Evolutionary conservation across 2,329 filamentous ascomycete genomes (phyloP).

Genomic region (Fusarium sp.): DNA sequence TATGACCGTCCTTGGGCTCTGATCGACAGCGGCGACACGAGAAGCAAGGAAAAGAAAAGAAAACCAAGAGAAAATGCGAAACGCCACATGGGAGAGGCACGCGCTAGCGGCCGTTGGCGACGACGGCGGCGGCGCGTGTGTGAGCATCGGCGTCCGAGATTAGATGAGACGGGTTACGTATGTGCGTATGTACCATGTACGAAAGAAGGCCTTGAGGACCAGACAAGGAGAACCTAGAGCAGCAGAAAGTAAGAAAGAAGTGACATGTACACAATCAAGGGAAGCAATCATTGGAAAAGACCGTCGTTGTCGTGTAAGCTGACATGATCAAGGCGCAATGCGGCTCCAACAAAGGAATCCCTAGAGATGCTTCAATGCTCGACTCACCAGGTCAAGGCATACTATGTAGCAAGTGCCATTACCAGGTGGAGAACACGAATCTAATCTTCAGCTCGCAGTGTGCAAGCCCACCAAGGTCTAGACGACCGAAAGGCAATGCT

Average conservation of each 20-base stretch:
- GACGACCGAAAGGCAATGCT: neutral
- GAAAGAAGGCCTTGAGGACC: slow-evolving; percentile 7
- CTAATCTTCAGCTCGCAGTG: slow-evolving; percentile 28
- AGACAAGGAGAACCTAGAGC: slow-evolving; percentile 14
- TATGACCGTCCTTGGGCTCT: slow-evolving; percentile 9
- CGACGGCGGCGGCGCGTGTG: slow-evolving; percentile 21
- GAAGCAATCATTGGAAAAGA: slow-evolving; percentile 7
- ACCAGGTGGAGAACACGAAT: slow-evolving; percentile 16
- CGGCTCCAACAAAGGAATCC: neutral
- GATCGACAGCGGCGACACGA: slow-evolving; percentile 24
- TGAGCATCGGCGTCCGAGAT: slow-evolving; percentile 35
- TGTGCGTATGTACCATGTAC: slow-evolving; percentile 14
- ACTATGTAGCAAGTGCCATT: slow-evolving; percentile 4
- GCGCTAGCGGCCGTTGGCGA: slow-evolving; percentile 45
- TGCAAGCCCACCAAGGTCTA: slow-evolving; percentile 11
- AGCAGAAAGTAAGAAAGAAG: neutral
- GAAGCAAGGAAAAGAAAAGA: slow-evolving; percentile 5
- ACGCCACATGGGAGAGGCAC: slow-evolving; percentile 38
- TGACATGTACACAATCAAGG: neutral
- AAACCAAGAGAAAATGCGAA: slow-evolving; percentile 25
- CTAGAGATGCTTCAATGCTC: slow-evolving; percentile 3
- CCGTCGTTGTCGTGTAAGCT: slow-evolving; percentile 23
- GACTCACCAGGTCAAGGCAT: neutral
- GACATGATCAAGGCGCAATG: slow-evolving; percentile 23
- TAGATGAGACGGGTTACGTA: slow-evolving; percentile 34